Evolutionary conservation across 805 yeast genomes (phyloP).

Genomic region (Suhomyces sp.): DNA sequence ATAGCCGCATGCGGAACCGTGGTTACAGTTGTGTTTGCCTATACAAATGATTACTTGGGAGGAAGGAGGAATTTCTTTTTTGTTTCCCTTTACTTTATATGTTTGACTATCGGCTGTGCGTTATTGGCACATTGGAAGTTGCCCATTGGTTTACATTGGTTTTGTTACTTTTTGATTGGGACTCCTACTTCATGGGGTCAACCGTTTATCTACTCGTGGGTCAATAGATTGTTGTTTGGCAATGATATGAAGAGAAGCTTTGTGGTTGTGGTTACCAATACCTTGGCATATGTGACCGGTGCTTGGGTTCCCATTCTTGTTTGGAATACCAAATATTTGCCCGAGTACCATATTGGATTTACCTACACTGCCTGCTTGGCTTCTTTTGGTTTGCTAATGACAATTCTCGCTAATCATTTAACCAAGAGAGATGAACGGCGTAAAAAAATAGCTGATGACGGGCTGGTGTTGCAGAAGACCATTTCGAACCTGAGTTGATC

Average conservation of each 20-base stretch:
- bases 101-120: slow-evolving; percentile 41
- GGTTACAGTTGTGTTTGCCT: slow-evolving; percentile 7
- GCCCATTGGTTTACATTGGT: slow-evolving; percentile 49
- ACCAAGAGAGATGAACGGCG: slow-evolving; percentile 23
- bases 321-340: slow-evolving; percentile 36
- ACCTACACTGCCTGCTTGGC: slow-evolving; percentile 25
- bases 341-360: slow-evolving; percentile 20
- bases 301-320: slow-evolving; percentile 41
- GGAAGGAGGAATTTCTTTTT: slow-evolving; percentile 36
- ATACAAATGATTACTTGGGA: slow-evolving; percentile 29
- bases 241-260: slow-evolving; percentile 43
- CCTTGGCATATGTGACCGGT: slow-evolving; percentile 37
- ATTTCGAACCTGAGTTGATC: neutral
- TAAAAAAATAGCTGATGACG: neutral
- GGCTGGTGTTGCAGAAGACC: neutral
- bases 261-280: slow-evolving; percentile 38
- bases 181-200: slow-evolving; percentile 52
- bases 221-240: slow-evolving; percentile 43
- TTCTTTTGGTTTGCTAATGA: slow-evolving; percentile 28
- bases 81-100: slow-evolving; percentile 35
- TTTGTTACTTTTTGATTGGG: slow-evolving; percentile 47
- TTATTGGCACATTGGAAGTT: slow-evolving; percentile 48
- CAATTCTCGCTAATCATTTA: slow-evolving; percentile 23
- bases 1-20: slow-evolving; percentile 17
- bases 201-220: slow-evolving; percentile 57